Percentiles rank a stretch among this genome's conserved stretches.
phyloP scores from a whole-genome alignment of 371 early-diverging fungal genomes.

The Conidiobolus coronatus region DNA sequence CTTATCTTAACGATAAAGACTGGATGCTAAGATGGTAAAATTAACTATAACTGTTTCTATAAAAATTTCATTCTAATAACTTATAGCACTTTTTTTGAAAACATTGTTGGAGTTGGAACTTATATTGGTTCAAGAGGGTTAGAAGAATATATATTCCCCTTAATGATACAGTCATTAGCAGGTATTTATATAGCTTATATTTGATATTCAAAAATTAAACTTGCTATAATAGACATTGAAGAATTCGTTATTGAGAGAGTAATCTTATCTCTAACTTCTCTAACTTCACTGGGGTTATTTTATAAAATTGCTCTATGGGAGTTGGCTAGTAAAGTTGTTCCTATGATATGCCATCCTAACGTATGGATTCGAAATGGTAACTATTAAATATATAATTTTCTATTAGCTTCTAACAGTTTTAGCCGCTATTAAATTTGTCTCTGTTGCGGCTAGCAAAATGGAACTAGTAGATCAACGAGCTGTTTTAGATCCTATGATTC shows the following conservation, averaged over 20 bases:
- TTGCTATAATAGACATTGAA: slow-evolving; percentile 35
- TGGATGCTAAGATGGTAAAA: slow-evolving; percentile 65
- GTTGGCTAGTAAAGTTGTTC: slow-evolving; percentile 33
- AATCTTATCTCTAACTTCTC: slow-evolving; percentile 47
- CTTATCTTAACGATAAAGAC: slow-evolving; percentile 79
- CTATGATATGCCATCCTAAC: slow-evolving; percentile 64
- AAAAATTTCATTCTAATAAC: not conserved
- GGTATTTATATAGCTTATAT: slow-evolving; percentile 17
- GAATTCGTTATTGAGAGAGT: slow-evolving; percentile 81
- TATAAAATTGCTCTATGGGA: slow-evolving; percentile 58
- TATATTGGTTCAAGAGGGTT: slow-evolving; percentile 66
- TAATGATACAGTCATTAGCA: slow-evolving; percentile 73
- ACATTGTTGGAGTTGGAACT: slow-evolving; percentile 67
- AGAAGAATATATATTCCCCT: slow-evolving; percentile 79
- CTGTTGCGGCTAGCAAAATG: slow-evolving; percentile 33
- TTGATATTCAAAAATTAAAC: not conserved
- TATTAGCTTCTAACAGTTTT: not conserved
- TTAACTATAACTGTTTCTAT: not conserved
- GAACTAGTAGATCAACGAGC: slow-evolving; percentile 55
- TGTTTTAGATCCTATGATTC: slow-evolving; percentile 46
- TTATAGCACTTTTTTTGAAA: slow-evolving; percentile 67
- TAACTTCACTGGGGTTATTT: slow-evolving; percentile 66
- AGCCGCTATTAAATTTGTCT: slow-evolving; percentile 50
- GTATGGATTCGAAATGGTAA: slow-evolving; percentile 53
- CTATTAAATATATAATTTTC: not conserved